These are phyloP conservation scores for Pseudonitzschia delicatissima DNA, from an alignment of 108 stramenopile species.

Conservation along the genomic window DNA sequence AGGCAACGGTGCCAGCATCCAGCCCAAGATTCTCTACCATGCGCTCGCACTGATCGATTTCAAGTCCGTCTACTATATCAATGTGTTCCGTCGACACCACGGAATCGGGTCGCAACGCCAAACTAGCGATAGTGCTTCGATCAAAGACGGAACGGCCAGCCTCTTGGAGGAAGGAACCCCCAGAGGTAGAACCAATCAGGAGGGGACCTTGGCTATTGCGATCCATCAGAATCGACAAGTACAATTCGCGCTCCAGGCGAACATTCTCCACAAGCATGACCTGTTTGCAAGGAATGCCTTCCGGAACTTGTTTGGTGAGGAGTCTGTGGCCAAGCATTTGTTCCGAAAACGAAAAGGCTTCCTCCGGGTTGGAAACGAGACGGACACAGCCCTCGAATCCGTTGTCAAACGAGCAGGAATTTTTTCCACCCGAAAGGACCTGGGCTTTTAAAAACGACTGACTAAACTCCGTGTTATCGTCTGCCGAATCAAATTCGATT, in stretches of 20 bases:
- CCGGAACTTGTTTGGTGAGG: slow-evolving; percentile 80
- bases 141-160: background rate
- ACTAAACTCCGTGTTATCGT: too few relatives aligned
- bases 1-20: slow-evolving; percentile 39
- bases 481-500: too few relatives aligned
- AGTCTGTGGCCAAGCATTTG: slow-evolving; percentile 64
- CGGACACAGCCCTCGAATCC: slow-evolving; percentile 74
- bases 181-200: slow-evolving; percentile 64
- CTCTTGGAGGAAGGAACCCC: slow-evolving; percentile 32
- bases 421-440: slow-evolving; percentile 70
- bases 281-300: slow-evolving; percentile 72
- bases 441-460: slow-evolving; percentile 77
- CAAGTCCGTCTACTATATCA: slow-evolving; percentile 76
- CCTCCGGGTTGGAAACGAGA: slow-evolving; percentile 46
- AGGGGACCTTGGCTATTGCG: slow-evolving; percentile 78
- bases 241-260: slow-evolving; percentile 79
- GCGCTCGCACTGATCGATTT: slow-evolving; percentile 52
- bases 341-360: slow-evolving; percentile 41
- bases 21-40: slow-evolving; percentile 57
- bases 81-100: slow-evolving; percentile 77
- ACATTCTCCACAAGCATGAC: slow-evolving; percentile 77
- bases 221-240: slow-evolving; percentile 85
- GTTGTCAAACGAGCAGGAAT: slow-evolving; percentile 61
- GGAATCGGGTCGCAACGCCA: slow-evolving; percentile 70
- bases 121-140: slow-evolving; percentile 77